Evolutionary conservation across 2,329 filamentous ascomycete species (phyloP).

Genomic region (Aspergillus fructus): DNA sequence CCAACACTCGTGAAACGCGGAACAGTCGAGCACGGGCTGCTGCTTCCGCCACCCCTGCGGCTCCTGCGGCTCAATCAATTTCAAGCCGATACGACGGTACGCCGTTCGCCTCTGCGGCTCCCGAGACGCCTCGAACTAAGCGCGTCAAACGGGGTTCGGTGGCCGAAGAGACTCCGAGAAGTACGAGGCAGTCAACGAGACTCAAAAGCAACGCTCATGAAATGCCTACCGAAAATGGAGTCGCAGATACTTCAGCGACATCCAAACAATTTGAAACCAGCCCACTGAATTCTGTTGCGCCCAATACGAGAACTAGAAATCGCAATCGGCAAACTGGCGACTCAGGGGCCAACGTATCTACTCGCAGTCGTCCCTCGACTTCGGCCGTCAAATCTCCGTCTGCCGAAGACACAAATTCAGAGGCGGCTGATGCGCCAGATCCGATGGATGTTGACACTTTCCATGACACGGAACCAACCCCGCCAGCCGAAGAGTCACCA

Average conservation of each 20-base stretch:
- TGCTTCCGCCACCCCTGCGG: conserved; percentile 1
- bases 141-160: conserved; percentile 31
- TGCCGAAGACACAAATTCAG: conserved; percentile 15
- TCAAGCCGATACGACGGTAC: conserved; percentile 16
- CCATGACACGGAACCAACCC: conserved; percentile 1
- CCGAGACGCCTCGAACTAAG: conserved; percentile 33
- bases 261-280: conserved; percentile 18
- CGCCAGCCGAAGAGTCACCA: conserved; percentile 7
- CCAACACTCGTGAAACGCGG: conserved; percentile 22
- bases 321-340: conserved; percentile 15
- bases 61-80: conserved; percentile 5
- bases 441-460: conserved; percentile 7
- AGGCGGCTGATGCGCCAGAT: conserved; percentile 9
- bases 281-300: conserved; percentile 14
- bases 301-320: conserved; percentile 18
- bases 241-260: conserved; percentile 6
- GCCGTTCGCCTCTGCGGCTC: conserved; percentile 12
- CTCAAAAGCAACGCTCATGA: conserved; percentile 25
- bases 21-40: conserved; percentile 23
- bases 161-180: conserved; percentile 32
- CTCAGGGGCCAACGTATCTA: conserved; percentile 4
- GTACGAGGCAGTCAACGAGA: conserved; percentile 37
- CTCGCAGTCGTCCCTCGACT: conserved; percentile 1
- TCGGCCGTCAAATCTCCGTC: conserved; percentile 15
- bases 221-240: conserved; percentile 19